A percentile compares a stretch with the other conserved stretches of the same genome.
phyloP scores from a whole-genome alignment of 2,329 filamentous ascomycete genomes.

The Claviceps arundinis region DNA sequence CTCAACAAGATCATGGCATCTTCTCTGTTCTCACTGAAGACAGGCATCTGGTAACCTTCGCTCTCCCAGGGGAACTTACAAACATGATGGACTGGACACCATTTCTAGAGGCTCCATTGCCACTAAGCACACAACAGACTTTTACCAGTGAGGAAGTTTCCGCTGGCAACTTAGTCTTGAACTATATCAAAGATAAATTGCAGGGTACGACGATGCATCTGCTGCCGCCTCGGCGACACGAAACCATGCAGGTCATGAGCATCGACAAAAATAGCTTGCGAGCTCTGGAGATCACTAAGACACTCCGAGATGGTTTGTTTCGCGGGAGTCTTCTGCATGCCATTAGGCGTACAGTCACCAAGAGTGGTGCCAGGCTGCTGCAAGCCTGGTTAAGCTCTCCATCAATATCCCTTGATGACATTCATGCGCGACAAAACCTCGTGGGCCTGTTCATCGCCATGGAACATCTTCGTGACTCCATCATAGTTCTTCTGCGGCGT shows the following conservation, averaged over 20 bases:
- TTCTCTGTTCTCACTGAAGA: conserved; percentile 61
- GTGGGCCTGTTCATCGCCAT: conserved; percentile 62
- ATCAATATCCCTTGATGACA: conserved; percentile 71
- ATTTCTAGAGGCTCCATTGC: conserved; percentile 64
- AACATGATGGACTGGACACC: conserved; percentile 53
- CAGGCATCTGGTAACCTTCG: conserved; percentile 62
- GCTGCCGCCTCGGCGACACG: conserved; percentile 65
- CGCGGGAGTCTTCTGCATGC: conserved; percentile 81
- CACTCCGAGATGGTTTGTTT: conserved; percentile 64
- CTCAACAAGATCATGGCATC: conserved; percentile 45
- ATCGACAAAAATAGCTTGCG: conserved; percentile 89
- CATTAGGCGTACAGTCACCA: conserved; percentile 80
- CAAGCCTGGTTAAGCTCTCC: conserved; percentile 80
- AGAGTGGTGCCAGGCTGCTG: conserved; percentile 74
- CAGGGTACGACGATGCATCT: conserved; percentile 69
- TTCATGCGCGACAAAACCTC: conserved; percentile 68
- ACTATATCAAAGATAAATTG: conserved; percentile 70
- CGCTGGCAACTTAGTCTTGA: conserved; percentile 69
- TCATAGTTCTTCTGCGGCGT: conserved; percentile 54
- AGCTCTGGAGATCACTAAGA: conserved; percentile 78
- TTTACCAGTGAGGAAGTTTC: conserved; percentile 59
- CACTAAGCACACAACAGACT: conserved; percentile 31
- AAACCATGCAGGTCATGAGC: conserved; percentile 64
- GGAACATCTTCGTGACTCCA: conserved; percentile 53
- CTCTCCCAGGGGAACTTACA: conserved; percentile 32